These are phyloP conservation scores for Ogataea minuta DNA, from an alignment of 805 yeast genomes.

Conservation along the genomic window DNA sequence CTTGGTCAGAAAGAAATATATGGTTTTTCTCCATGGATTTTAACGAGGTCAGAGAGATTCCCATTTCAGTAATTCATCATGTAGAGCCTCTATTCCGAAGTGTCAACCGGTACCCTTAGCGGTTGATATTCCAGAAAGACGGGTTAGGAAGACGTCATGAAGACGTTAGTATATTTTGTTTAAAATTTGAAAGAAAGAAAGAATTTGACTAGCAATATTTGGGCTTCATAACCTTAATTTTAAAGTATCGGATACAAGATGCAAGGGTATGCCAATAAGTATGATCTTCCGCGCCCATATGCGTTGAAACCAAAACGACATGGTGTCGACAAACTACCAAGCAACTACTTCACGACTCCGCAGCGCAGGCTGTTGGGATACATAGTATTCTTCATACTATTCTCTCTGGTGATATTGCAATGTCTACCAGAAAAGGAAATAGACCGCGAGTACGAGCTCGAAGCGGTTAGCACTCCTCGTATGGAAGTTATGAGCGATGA, in stretches of 20 bases:
- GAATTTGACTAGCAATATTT: background rate
- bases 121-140: conserved; percentile 2
- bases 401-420: conserved; percentile 34
- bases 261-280: conserved; percentile 34
- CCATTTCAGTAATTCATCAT: conserved; percentile 33
- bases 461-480: conserved; percentile 5
- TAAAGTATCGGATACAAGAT: conserved; percentile 13
- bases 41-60: conserved; percentile 36
- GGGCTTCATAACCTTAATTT: conserved; percentile 10
- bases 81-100: conserved; percentile 4
- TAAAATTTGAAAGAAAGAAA: background rate
- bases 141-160: too few species aligned
- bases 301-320: conserved; percentile 32
- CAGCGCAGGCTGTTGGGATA: conserved; percentile 45
- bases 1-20: conserved; percentile 20
- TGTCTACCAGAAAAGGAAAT: conserved; percentile 28
- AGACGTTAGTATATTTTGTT: too few species aligned
- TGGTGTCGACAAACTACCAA: conserved; percentile 23
- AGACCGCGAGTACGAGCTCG: conserved; percentile 22
- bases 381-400: conserved; percentile 31
- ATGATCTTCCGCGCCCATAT: conserved; percentile 45
- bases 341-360: conserved; percentile 42
- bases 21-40: conserved; percentile 29
- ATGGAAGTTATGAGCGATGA: conserved; percentile 23
- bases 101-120: conserved; percentile 7